Conservation (phyloP, 2,329 filamentous ascomycete genomes). For the Cyphellophora attinorum region DNA sequence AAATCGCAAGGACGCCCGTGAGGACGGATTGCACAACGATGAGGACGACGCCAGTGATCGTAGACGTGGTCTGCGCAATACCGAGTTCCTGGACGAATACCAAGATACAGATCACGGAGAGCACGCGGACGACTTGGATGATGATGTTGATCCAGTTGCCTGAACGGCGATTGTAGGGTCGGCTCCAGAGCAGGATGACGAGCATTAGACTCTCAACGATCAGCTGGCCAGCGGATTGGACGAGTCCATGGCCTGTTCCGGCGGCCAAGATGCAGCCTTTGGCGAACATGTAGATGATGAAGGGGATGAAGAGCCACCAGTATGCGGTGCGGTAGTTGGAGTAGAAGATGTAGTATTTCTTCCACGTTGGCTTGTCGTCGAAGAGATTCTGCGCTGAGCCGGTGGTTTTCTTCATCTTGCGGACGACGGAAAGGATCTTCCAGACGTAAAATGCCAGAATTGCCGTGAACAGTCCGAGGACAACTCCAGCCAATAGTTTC, state of each 20-base stretch:
- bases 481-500: constrained; percentile 72
- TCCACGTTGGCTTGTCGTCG: constrained; percentile 82
- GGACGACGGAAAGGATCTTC: constrained; percentile 71
- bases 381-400: constrained; percentile 67
- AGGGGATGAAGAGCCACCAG: constrained; percentile 94
- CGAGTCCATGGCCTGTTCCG: constrained; percentile 73
- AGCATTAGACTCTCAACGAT: constrained; percentile 75
- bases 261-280: constrained; percentile 80
- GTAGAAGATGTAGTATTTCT: constrained; percentile 96
- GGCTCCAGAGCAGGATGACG: constrained; percentile 67
- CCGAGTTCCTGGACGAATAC: constrained; percentile 91
- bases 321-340: constrained; percentile 88
- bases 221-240: constrained; percentile 70
- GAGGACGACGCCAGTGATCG: constrained; percentile 82
- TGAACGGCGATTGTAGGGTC: constrained; percentile 78
- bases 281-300: constrained; percentile 81
- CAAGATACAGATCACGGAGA: constrained; percentile 81
- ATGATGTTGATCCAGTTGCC: constrained; percentile 88
- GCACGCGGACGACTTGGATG: constrained; percentile 79
- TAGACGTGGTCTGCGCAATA: constrained; percentile 84
- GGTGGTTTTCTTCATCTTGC: constrained; percentile 61
- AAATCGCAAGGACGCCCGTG: constrained; percentile 71
- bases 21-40: constrained; percentile 84
- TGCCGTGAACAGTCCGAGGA: constrained; percentile 68
- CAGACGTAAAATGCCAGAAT: constrained; percentile 75